Conservation (phyloP, 2,329 filamentous ascomycete genomes). For the Penicillium palitans region DNA sequence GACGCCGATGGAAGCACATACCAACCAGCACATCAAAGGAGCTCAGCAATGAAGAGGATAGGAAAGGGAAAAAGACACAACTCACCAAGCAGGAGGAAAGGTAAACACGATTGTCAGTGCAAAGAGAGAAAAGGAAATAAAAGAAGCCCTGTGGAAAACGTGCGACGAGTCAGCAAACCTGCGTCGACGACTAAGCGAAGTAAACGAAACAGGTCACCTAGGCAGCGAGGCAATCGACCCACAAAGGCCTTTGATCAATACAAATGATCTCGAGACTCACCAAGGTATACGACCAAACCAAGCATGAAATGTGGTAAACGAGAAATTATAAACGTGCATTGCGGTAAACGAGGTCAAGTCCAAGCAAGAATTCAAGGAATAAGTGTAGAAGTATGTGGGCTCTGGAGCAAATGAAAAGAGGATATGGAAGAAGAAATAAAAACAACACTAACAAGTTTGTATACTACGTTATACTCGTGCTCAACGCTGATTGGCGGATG, state of each 20-base stretch:
- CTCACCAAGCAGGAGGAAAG: not conserved
- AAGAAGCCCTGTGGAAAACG: too few species aligned
- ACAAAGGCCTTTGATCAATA: not conserved
- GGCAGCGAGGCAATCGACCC: not conserved
- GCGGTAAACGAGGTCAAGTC: too few species aligned
- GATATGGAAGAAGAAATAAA: too few species aligned
- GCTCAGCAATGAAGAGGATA: too few species aligned
- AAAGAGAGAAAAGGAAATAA: too few species aligned
- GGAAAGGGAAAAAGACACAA: too few species aligned
- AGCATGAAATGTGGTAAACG: not conserved
- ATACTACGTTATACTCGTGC: not conserved
- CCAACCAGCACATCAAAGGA: not conserved
- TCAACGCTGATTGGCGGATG: not conserved
- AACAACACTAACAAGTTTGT: not conserved
- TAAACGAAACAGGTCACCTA: not conserved
- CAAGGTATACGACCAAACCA: not conserved
- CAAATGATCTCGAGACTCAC: not conserved
- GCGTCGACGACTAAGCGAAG: not conserved
- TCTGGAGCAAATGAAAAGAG: not conserved
- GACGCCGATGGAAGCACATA: not conserved
- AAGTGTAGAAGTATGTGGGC: not conserved
- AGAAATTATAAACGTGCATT: not conserved
- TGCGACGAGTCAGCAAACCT: not conserved
- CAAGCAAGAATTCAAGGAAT: not conserved
- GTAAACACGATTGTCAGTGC: not conserved